Conservation (phyloP, 306 rosid genomes). For the Geum urbanum region DNA sequence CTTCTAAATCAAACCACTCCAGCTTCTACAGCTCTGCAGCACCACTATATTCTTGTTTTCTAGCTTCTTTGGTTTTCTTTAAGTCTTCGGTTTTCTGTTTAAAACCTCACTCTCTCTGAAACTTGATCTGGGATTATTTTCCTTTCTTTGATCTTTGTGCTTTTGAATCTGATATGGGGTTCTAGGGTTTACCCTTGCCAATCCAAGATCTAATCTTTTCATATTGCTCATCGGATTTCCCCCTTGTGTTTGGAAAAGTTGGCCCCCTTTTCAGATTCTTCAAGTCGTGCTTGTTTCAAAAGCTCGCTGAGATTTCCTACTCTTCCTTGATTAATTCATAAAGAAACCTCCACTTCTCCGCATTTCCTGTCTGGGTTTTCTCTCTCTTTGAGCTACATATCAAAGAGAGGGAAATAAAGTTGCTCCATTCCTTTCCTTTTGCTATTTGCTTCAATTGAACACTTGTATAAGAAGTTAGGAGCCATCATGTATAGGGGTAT, state of each 20-base stretch:
- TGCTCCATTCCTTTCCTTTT: slow-evolving; percentile 13
- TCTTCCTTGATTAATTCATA: slow-evolving; percentile 29
- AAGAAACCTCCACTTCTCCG: slow-evolving; percentile 31
- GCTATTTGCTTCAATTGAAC: slow-evolving; percentile 18
- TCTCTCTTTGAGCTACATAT: slow-evolving; percentile 37
- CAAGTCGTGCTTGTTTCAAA: slow-evolving; percentile 36
- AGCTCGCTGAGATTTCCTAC: slow-evolving; percentile 35
- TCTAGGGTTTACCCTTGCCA: slow-evolving; percentile 39
- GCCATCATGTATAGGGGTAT: slow-evolving; percentile 48
- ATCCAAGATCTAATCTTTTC: slow-evolving; percentile 27
- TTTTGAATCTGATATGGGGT: slow-evolving; percentile 45
- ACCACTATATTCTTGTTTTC: neutral
- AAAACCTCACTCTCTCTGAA: slow-evolving; percentile 2
- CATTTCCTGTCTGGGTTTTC: slow-evolving; percentile 41
- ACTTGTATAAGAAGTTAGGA: neutral
- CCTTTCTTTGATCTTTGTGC: slow-evolving; percentile 7
- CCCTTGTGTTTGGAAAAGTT: slow-evolving; percentile 40
- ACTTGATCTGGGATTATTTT: slow-evolving; percentile 32
- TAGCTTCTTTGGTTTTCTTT: neutral
- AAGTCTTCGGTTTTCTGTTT: neutral
- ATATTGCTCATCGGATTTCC: slow-evolving; percentile 25
- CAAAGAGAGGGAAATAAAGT: slow-evolving; percentile 27
- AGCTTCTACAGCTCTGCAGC: slow-evolving; percentile 10
- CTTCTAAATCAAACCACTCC: neutral
- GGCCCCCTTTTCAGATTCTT: slow-evolving; percentile 42